phyloP scores from a whole-genome alignment of 208 protist species.

The Leptomonas pyrrhocoris region DNA sequence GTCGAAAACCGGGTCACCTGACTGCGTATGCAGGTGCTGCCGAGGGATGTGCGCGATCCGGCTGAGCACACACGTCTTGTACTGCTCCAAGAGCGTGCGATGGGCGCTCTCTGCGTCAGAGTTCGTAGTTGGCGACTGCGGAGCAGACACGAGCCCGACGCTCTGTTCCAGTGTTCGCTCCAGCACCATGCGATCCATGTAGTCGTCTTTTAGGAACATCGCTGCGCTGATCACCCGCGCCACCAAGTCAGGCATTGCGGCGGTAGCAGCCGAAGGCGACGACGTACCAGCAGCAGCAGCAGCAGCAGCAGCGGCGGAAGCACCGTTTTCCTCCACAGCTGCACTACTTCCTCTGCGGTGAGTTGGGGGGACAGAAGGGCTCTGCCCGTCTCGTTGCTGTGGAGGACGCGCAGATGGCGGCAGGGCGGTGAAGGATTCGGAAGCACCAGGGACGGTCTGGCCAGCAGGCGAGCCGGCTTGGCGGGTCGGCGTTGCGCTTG shows the following conservation, averaged over 20 bases:
- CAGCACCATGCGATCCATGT: slow-evolving; percentile 85
- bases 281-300: neutral
- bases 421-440: neutral
- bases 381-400: neutral
- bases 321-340: neutral
- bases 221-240: slow-evolving; percentile 64
- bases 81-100: slow-evolving; percentile 13
- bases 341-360: too few relatives aligned
- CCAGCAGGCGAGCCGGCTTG: slow-evolving; percentile 3
- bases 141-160: slow-evolving; percentile 6
- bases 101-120: neutral
- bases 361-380: neutral
- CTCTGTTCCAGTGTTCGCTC: slow-evolving; percentile 44
- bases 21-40: slow-evolving; percentile 70
- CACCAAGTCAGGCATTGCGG: slow-evolving; percentile 59
- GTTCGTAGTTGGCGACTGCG: neutral
- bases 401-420: neutral
- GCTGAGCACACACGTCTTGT: slow-evolving; percentile 36
- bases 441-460: neutral
- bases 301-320: neutral
- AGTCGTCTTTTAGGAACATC: slow-evolving; percentile 86
- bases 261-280: neutral
- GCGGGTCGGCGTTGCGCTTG: neutral
- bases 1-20: slow-evolving; percentile 66
- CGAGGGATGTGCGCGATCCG: slow-evolving; percentile 30